Base-by-base conservation (phyloP, 1,284 basidiomycete species). In the Taiwanofungus camphoratus region DNA sequence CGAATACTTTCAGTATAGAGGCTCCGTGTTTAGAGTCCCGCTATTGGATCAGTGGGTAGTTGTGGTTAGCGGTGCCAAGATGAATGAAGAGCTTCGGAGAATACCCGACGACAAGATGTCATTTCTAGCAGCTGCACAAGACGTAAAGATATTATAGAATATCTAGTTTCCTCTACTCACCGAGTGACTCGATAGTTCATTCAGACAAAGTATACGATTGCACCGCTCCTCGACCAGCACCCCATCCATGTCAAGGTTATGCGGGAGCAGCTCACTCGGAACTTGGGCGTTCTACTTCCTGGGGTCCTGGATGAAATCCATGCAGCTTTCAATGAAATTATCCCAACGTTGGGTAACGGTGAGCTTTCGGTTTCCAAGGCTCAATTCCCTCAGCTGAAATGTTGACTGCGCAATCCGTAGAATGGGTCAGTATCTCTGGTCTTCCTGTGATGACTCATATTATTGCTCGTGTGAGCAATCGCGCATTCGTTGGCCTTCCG, bases 11-110 rank as follows among this genome's bases (percentile, higher is more conserved):
- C 23, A 58, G 55, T 51, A 56, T 44, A 48, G 52, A 40, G 55
- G 51, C 20, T 39, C 51, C 8, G 51, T 51, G 5, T 70, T 66
- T 58, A 64, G 64, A 42, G 44, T 69, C 5, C 54, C 66, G 1
- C 39, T 54, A 15, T 37, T 61, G 5, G 53, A 54, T 39, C 45
- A 49, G 2, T 69, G 64, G 66, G 42, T 56, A 1, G 51, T 68
- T 15, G 45, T 69, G 7, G 53, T 66, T 15, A 58, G 54, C 16
- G 61, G 56, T 3, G 50, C 55, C 0, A 45, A 62, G 36, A 55
- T 64, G 42, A 55, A 65, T 1, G 63, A 68, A 3, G 67, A 70
- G 26, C 45, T 70, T 3, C 57, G 61, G 5, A 59, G 51, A 26
- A 60, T 63, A 1, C 55, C 57, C 2, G 66, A 67, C 21, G 59